Conservation (phyloP, 1,284 basidiomycete genomes). For the Boletus sp. region DNA sequence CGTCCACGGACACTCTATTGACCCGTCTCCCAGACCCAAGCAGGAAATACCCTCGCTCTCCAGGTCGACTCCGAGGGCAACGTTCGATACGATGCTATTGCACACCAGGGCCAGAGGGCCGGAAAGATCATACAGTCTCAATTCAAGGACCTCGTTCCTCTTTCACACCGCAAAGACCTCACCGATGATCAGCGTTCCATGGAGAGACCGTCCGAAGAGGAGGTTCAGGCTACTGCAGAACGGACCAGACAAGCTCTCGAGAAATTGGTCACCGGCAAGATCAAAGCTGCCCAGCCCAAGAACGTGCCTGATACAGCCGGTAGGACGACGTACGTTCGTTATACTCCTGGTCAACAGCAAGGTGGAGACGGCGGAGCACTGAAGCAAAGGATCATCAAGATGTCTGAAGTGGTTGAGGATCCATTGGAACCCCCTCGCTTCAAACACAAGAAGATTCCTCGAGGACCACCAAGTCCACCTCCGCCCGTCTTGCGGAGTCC, state of each 20-base stretch:
- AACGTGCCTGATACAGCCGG: constrained; percentile 76
- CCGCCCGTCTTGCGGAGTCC: constrained; percentile 96
- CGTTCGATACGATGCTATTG: constrained; percentile 95
- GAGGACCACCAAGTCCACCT: constrained; percentile 93
- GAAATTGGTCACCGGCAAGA: constrained; percentile 90
- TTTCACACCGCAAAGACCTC: constrained; percentile 86
- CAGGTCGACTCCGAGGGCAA: constrained; percentile 97
- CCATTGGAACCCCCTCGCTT: constrained; percentile 95
- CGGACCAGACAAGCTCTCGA: constrained; percentile 89
- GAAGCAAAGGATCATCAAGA: constrained; percentile 97
- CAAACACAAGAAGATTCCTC: constrained; percentile 97
- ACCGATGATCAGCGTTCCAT: constrained; percentile 70
- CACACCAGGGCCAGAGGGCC: constrained; percentile 86
- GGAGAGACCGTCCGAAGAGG: constrained; percentile 90
- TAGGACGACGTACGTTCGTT: constrained; percentile 87
- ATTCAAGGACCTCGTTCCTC: constrained; percentile 95
- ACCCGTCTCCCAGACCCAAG: constrained; percentile 57
- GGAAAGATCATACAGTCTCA: constrained; percentile 90
- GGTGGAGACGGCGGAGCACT: constrained; percentile 59
- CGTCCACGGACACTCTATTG: not conserved
- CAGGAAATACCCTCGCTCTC: constrained; percentile 90
- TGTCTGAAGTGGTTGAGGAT: constrained; percentile 96
- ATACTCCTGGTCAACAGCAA: constrained; percentile 89
- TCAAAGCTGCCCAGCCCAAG: constrained; percentile 95
- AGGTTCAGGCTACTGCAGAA: constrained; percentile 85